These are phyloP conservation scores for Lactarius pseudohatsudake DNA, from an alignment of 768 basidiomycete genomes.

Conservation along the genomic window DNA sequence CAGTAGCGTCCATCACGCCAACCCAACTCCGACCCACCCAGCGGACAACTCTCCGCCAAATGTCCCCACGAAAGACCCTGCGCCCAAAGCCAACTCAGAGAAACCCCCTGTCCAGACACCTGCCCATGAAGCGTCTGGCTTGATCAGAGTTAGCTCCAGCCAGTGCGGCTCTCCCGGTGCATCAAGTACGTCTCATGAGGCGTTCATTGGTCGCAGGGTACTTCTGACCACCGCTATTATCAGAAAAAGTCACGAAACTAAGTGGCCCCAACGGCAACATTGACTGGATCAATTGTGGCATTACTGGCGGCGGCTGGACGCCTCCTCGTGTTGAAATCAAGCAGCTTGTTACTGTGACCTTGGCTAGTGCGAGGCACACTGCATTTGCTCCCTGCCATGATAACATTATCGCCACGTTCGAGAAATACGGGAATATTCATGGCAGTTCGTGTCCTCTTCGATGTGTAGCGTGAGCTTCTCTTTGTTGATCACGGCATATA, in stretches of 20 bases:
- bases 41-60: too few relatives aligned
- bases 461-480: constrained; percentile 6
- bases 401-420: constrained; percentile 55
- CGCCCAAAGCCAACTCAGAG: too few relatives aligned
- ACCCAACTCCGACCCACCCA: too few relatives aligned
- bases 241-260: constrained; percentile 49
- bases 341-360: constrained; percentile 49
- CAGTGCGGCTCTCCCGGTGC: constrained; percentile 17
- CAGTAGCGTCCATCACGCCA: too few relatives aligned
- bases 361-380: constrained; percentile 47
- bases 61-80: too few relatives aligned
- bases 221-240: background rate
- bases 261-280: constrained; percentile 72
- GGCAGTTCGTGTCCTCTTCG: constrained; percentile 37
- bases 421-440: constrained; percentile 51
- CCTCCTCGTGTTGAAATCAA: constrained; percentile 60
- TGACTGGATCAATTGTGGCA: constrained; percentile 77
- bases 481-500: constrained; percentile 26
- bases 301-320: constrained; percentile 61
- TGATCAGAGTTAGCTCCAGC: background rate
- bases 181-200: constrained; percentile 10
- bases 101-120: too few relatives aligned
- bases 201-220: constrained; percentile 8
- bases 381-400: constrained; percentile 60
- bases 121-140: background rate